phyloP scores from a whole-genome alignment of 2,329 filamentous ascomycete species.

The Keithomyces neogunnii region DNA sequence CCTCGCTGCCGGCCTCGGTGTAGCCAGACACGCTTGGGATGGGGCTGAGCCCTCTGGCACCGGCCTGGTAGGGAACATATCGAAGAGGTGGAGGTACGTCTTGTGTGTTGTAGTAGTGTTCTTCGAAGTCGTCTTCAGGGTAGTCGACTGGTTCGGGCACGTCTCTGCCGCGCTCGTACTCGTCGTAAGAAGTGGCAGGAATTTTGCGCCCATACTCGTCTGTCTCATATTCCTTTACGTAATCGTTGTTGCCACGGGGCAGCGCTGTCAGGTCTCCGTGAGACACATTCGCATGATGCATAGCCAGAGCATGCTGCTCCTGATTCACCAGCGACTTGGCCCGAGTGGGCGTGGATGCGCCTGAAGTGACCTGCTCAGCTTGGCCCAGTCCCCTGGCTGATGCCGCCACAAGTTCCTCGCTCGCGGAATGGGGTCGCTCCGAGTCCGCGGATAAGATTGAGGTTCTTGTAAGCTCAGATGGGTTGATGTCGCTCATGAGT shows the following conservation, averaged over 20 bases:
- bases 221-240: constrained; percentile 39
- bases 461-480: constrained; percentile 78
- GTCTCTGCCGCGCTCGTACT: constrained; percentile 25
- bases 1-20: constrained; percentile 57
- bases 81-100: constrained; percentile 56
- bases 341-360: constrained; percentile 54
- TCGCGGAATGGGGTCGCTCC: constrained; percentile 62
- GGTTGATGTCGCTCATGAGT: constrained; percentile 74
- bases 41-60: constrained; percentile 70
- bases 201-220: constrained; percentile 35
- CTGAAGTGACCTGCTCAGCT: constrained; percentile 49
- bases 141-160: constrained; percentile 26
- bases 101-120: constrained; percentile 48
- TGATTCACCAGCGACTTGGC: constrained; percentile 44
- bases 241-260: constrained; percentile 37
- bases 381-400: constrained; percentile 48
- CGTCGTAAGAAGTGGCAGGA: constrained; percentile 34
- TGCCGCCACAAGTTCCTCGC: constrained; percentile 42
- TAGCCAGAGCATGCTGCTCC: constrained; percentile 51
- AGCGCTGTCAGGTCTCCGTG: constrained; percentile 50
- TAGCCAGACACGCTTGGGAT: constrained; percentile 91
- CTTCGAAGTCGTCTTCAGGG: constrained; percentile 30
- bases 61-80: constrained; percentile 60
- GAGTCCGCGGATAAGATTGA: constrained; percentile 80
- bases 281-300: constrained; percentile 57